These are phyloP conservation scores for Saccharomyces hybrid DNA, from an alignment of 1,139 yeast species.

Conservation along the genomic window DNA sequence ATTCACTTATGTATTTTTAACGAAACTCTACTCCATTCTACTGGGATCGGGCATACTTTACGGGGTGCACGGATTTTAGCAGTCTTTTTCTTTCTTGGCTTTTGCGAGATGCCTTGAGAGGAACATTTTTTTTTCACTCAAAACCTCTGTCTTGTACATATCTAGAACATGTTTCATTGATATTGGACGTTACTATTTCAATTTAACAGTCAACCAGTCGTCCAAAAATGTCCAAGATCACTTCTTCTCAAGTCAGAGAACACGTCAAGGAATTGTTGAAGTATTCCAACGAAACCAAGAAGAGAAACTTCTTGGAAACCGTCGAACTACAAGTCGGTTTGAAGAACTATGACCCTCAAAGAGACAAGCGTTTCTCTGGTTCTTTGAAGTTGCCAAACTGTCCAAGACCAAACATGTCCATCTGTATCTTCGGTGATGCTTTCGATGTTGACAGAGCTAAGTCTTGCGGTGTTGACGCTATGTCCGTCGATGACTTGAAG, in stretches of 20 bases:
- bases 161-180: neutral
- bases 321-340: slow-evolving; percentile 99
- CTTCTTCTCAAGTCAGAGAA: slow-evolving; percentile 91
- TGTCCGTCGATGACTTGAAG: slow-evolving; percentile 99
- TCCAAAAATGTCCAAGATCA: slow-evolving; percentile 79
- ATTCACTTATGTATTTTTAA: neutral
- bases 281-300: slow-evolving; percentile 91
- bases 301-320: slow-evolving; percentile 99
- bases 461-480: slow-evolving; percentile 98
- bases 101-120: neutral
- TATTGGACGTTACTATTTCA: neutral
- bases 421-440: slow-evolving; percentile 99
- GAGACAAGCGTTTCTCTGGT: slow-evolving; percentile 99
- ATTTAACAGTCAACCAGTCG: neutral
- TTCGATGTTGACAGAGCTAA: slow-evolving; percentile 99
- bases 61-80: neutral
- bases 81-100: neutral
- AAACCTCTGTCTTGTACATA: neutral
- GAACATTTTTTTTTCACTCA: neutral
- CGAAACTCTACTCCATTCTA: neutral
- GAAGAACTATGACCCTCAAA: slow-evolving; percentile 99
- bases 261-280: slow-evolving; percentile 89
- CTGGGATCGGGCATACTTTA: neutral
- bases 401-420: slow-evolving; percentile 99
- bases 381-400: slow-evolving; percentile 96